phyloP scores from a whole-genome alignment of 768 basidiomycete species.

The Scleroderma bovista region DNA sequence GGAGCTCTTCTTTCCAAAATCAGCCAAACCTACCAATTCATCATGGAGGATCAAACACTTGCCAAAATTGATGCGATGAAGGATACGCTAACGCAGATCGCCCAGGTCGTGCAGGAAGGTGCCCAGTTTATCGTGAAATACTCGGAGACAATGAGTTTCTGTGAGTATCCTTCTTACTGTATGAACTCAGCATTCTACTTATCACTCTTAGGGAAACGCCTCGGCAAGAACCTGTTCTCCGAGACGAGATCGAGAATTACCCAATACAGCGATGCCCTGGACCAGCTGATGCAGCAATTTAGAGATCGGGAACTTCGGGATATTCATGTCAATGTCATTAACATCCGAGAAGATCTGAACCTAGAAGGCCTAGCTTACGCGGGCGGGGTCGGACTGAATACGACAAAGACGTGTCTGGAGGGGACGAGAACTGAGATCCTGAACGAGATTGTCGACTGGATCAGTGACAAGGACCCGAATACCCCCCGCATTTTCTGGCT shows the following conservation, averaged over 20 bases:
- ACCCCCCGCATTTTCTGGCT: background rate
- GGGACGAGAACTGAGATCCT: constrained; percentile 3
- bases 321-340: background rate
- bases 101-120: constrained; percentile 19
- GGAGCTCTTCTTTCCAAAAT: background rate
- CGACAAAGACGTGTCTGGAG: background rate
- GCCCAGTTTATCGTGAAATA: constrained; percentile 25
- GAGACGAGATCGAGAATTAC: background rate
- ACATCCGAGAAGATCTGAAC: background rate
- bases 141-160: constrained; percentile 16
- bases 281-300: constrained; percentile 1
- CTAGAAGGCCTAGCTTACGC: background rate
- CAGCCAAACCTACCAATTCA: background rate
- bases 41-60: background rate
- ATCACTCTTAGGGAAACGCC: background rate
- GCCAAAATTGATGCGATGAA: background rate
- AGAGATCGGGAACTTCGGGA: background rate
- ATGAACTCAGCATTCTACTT: background rate
- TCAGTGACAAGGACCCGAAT: background rate
- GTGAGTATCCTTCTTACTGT: constrained; percentile 5
- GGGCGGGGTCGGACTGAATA: background rate
- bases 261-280: background rate
- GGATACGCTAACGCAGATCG: background rate
- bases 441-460: constrained; percentile 11
- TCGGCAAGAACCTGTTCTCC: background rate